Conservation (phyloP, 2,329 filamentous ascomycete species). For the Diaporthe amygdali region DNA sequence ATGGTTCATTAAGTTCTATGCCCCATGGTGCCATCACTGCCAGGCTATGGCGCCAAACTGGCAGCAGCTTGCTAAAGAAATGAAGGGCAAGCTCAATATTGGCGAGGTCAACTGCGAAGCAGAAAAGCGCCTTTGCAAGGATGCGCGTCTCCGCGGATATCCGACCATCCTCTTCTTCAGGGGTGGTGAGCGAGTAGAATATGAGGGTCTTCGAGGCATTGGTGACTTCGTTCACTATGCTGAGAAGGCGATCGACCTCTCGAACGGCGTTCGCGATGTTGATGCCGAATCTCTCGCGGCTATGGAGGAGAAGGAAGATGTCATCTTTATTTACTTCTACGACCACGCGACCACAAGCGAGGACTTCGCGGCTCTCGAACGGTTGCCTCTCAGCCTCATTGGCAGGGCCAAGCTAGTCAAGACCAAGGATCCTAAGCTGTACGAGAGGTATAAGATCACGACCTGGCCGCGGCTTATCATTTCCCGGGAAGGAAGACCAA, state of each 20-base stretch:
- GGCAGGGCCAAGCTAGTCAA: conserved; percentile 89
- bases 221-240: conserved; percentile 90
- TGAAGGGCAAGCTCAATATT: conserved; percentile 88
- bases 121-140: conserved; percentile 89
- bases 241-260: conserved; percentile 81
- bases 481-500: conserved; percentile 85
- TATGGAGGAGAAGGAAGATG: conserved; percentile 90
- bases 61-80: conserved; percentile 87
- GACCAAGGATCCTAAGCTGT: conserved; percentile 78
- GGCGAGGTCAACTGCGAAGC: conserved; percentile 95
- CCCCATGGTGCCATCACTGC: conserved; percentile 96
- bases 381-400: conserved; percentile 84
- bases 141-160: conserved; percentile 78
- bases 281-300: conserved; percentile 77
- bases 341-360: conserved; percentile 93
- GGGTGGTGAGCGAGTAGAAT: conserved; percentile 89
- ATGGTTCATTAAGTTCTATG: conserved; percentile 99
- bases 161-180: conserved; percentile 94
- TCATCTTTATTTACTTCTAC: conserved; percentile 97
- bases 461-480: conserved; percentile 96
- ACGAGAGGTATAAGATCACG: conserved; percentile 88
- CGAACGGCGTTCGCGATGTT: conserved; percentile 80
- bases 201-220: conserved; percentile 87
- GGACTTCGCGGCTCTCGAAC: conserved; percentile 88
- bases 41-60: conserved; percentile 91